A percentile compares a stretch with the other conserved stretches of the same genome.
phyloP scores from a whole-genome alignment of 768 basidiomycete genomes.

The Tricholoma bakamatsutake region DNA sequence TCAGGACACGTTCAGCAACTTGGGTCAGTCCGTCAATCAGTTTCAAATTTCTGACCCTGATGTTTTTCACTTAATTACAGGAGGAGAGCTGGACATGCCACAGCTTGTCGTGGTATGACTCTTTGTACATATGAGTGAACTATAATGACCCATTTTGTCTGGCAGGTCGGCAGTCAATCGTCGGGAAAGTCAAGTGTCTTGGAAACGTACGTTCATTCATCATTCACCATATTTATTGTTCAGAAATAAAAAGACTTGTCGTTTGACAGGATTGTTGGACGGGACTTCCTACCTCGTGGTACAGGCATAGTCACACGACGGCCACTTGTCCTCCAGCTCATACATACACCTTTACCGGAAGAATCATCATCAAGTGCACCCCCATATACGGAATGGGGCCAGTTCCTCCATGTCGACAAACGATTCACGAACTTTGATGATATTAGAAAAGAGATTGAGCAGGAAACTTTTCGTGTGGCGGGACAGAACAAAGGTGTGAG shows the following conservation, averaged over 20 bases:
- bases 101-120: constrained; percentile 79
- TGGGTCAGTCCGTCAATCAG: constrained; percentile 47
- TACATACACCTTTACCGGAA: constrained; percentile 74
- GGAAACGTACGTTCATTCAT: constrained; percentile 69
- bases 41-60: not conserved
- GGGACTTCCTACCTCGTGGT: constrained; percentile 84
- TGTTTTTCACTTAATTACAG: constrained; percentile 30
- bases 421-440: constrained; percentile 95
- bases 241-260: not conserved
- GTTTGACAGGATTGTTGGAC: constrained; percentile 77
- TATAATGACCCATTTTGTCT: not conserved
- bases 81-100: constrained; percentile 90
- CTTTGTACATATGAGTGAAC: not conserved
- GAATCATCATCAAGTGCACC: constrained; percentile 38
- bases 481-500: constrained; percentile 99
- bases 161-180: constrained; percentile 92
- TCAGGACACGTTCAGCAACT: constrained; percentile 87
- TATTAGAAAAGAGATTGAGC: constrained; percentile 94
- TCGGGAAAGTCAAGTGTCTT: constrained; percentile 95
- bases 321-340: constrained; percentile 92
- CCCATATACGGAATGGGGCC: constrained; percentile 82
- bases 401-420: constrained; percentile 95
- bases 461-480: constrained; percentile 94
- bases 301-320: constrained; percentile 95
- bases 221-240: constrained; percentile 11